Conservation (phyloP, 2,329 filamentous ascomycete species). For the Ophiostoma pallidulum region DNA sequence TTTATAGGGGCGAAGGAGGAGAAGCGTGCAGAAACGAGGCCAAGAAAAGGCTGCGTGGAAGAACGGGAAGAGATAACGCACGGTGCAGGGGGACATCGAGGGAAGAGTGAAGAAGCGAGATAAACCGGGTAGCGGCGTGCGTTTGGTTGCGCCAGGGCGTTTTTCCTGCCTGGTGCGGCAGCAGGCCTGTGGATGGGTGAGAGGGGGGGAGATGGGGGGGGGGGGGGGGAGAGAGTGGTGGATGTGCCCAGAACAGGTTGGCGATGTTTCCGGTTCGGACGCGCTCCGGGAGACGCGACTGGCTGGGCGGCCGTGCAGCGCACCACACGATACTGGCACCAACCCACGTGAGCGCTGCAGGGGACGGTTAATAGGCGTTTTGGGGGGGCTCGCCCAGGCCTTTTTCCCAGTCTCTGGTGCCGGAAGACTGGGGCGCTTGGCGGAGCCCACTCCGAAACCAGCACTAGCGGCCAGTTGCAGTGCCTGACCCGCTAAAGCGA, state of each 20-base stretch:
- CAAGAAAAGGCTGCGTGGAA: neutral
- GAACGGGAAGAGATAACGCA: neutral
- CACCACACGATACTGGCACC: neutral
- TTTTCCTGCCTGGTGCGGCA: constrained; percentile 4
- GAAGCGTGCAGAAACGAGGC: neutral
- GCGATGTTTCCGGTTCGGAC: neutral
- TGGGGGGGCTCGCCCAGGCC: neutral
- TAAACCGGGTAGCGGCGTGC: neutral
- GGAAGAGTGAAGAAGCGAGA: neutral
- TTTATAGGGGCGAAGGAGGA: constrained; percentile 3
- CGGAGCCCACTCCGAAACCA: no score
- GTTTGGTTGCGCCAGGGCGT: neutral
- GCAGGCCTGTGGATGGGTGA: neutral
- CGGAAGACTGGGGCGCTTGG: no score
- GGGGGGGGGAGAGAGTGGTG: neutral
- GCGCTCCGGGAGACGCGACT: neutral
- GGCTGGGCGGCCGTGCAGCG: neutral
- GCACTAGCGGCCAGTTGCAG: neutral
- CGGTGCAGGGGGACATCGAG: neutral
- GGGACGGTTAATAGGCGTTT: neutral
- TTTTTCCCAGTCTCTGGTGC: no score
- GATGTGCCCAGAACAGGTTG: neutral
- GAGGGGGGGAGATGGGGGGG: neutral
- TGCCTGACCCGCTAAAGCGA: neutral
- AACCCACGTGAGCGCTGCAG: neutral